Evolutionary conservation across 2,329 filamentous ascomycete species (phyloP).

Genomic region (Reticulascus tulasneorum): DNA sequence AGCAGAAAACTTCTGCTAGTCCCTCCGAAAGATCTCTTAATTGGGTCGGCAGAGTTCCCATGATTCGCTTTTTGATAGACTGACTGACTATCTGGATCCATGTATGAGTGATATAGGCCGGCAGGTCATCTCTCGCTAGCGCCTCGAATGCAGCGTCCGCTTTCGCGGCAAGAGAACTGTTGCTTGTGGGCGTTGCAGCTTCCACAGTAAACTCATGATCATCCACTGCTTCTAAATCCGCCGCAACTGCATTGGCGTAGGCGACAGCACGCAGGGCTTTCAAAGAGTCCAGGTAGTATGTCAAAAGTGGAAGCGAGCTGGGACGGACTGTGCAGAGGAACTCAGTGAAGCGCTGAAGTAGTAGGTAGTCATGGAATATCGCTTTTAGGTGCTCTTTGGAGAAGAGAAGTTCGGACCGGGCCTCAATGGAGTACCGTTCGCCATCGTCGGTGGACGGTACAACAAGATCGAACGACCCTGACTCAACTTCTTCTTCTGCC

Average conservation of each 20-base stretch:
- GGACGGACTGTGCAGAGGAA: conserved; percentile 60
- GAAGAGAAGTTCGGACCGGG: conserved; percentile 62
- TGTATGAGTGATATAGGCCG: conserved; percentile 66
- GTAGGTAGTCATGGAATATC: conserved; percentile 61
- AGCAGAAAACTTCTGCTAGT: conserved; percentile 71
- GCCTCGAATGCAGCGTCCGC: conserved; percentile 61
- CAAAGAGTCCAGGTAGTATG: conserved; percentile 67
- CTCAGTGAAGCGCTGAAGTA: conserved; percentile 62
- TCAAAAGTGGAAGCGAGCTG: conserved; percentile 59
- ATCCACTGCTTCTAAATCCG: conserved; percentile 53
- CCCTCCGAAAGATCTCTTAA: conserved; percentile 69
- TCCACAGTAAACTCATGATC: conserved; percentile 52
- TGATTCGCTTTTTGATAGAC: conserved; percentile 64
- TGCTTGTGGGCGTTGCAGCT: conserved; percentile 48
- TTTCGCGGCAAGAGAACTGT: conserved; percentile 57
- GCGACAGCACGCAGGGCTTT: conserved; percentile 69
- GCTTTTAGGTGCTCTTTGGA: conserved; percentile 60
- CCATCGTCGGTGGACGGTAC: conserved; percentile 16
- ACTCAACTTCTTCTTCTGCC: conserved; percentile 29
- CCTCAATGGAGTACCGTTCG: conserved; percentile 51
- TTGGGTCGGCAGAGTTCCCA: conserved; percentile 60
- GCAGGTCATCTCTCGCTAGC: conserved; percentile 64
- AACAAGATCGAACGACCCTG: conserved; percentile 32
- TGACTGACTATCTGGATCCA: conserved; percentile 68
- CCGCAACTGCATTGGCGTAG: conserved; percentile 66